Conservation (phyloP, 495 filamentous ascomycete genomes). For the Penicillium lagena region DNA sequence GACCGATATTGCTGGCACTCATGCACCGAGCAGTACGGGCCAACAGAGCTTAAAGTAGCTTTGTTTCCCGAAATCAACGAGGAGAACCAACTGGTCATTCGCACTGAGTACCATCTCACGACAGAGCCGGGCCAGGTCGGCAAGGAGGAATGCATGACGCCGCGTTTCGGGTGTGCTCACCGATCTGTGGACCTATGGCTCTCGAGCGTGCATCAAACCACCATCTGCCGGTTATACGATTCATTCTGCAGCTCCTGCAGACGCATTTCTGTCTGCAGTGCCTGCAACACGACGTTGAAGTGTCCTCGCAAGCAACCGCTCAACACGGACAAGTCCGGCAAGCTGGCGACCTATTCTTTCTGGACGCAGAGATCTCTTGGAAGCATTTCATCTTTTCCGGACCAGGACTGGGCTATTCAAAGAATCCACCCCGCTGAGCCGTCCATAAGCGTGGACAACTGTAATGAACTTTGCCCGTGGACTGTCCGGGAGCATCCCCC, state of each 20-base stretch:
- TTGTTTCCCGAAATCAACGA: conserved; percentile 34
- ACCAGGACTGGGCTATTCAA: conserved; percentile 28
- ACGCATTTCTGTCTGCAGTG: conserved; percentile 34
- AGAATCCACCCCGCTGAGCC: conserved; percentile 38
- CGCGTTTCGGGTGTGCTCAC: conserved; percentile 42
- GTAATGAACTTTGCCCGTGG: conserved; percentile 40
- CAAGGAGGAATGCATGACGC: conserved; percentile 37
- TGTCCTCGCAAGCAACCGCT: conserved; percentile 33
- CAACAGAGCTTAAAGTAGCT: conserved; percentile 29
- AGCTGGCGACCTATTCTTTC: conserved; percentile 29
- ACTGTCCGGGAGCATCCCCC: conserved; percentile 37
- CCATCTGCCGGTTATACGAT: conserved; percentile 34
- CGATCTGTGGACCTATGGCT: conserved; percentile 42
- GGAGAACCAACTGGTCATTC: conserved; percentile 25
- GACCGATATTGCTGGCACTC: conserved; percentile 41
- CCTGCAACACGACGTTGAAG: conserved; percentile 30
- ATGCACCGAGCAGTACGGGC: conserved; percentile 36
- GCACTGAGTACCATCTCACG: conserved; percentile 36
- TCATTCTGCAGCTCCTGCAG: conserved; percentile 31
- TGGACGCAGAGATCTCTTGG: conserved; percentile 37
- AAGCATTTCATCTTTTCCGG: conserved; percentile 18
- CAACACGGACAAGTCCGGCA: conserved; percentile 15
- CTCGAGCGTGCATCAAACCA: conserved; percentile 36
- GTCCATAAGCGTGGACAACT: conserved; percentile 31
- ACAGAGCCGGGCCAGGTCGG: conserved; percentile 33